These are phyloP conservation scores for Aurantiochytrium sp. DNA, from an alignment of 108 stramenopile genomes.

Conservation along the genomic window DNA sequence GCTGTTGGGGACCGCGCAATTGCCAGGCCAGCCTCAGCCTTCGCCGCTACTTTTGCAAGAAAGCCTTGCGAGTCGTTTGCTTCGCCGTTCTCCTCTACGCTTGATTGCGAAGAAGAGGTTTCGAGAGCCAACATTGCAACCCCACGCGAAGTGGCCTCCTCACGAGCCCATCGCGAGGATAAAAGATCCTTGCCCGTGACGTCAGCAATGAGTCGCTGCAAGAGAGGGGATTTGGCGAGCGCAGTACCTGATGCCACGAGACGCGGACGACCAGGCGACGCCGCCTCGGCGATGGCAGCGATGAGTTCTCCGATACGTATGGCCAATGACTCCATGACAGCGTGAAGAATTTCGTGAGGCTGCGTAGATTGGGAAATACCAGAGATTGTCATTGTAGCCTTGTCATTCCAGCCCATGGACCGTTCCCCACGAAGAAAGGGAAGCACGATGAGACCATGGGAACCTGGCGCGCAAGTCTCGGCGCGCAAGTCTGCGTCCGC, in stretches of 20 bases:
- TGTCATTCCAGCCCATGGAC: slow-evolving; percentile 1
- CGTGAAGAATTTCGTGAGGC: not conserved
- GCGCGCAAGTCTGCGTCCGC: not conserved
- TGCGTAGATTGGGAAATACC: not conserved
- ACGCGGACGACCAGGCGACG: not conserved
- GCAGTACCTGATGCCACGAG: not conserved
- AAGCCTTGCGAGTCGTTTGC: not conserved
- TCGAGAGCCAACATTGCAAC: not conserved
- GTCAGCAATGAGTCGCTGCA: not conserved
- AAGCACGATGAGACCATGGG: not conserved
- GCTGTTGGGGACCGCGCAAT: not conserved
- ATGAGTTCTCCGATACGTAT: not conserved
- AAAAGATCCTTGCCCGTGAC: not conserved
- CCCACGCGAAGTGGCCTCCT: not conserved
- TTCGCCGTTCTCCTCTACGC: not conserved
- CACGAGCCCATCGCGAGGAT: not conserved
- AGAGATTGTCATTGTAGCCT: not conserved
- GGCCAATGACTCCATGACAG: not conserved
- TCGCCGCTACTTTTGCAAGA: not conserved
- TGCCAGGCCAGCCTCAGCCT: not conserved
- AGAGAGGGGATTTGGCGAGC: not conserved
- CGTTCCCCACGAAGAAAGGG: not conserved
- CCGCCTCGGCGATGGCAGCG: not conserved
- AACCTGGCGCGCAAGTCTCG: not conserved
- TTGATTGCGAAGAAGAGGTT: not conserved